A percentile compares a stretch with the other conserved stretches of the same genome.
Conservation (phyloP, 805 yeast genomes). For the Saccharomyces kudriavzevii region DNA sequence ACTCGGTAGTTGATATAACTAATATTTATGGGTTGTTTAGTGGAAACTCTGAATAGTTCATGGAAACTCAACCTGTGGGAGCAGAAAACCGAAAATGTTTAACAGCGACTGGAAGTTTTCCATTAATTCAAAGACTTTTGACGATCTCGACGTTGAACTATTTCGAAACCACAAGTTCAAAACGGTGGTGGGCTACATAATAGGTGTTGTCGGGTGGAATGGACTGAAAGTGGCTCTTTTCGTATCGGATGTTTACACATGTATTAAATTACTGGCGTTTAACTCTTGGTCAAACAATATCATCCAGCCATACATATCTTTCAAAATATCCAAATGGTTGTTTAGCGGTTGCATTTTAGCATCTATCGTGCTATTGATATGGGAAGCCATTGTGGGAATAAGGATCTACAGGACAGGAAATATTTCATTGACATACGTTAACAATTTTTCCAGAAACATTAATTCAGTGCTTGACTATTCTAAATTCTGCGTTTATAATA, state of each 20-base stretch:
- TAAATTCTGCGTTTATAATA: constrained; percentile 64
- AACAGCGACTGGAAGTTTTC: constrained; percentile 22
- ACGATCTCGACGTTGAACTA: constrained; percentile 18
- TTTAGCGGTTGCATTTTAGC: constrained; percentile 74
- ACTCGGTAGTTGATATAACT: neutral
- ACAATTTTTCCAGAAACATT: constrained; percentile 49
- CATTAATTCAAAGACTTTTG: constrained; percentile 23
- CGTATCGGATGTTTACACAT: constrained; percentile 71
- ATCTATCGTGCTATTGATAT: constrained; percentile 49
- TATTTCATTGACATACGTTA: constrained; percentile 63
- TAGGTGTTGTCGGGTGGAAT: constrained; percentile 28
- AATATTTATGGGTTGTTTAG: neutral
- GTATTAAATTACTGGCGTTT: constrained; percentile 64
- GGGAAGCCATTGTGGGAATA: constrained; percentile 52
- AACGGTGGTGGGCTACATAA: constrained; percentile 16
- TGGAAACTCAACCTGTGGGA: neutral
- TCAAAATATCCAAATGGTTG: constrained; percentile 56
- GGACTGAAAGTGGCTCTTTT: constrained; percentile 47
- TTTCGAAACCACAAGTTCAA: constrained; percentile 17
- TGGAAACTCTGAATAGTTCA: neutral
- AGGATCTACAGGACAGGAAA: constrained; percentile 50
- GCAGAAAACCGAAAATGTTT: constrained; percentile 10
- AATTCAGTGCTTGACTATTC: constrained; percentile 53
- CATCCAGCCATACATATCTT: constrained; percentile 40
- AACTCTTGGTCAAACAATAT: constrained; percentile 57